phyloP scores from a whole-genome alignment of 352 stramenopile genomes.

The Phytophthora pisi region DNA sequence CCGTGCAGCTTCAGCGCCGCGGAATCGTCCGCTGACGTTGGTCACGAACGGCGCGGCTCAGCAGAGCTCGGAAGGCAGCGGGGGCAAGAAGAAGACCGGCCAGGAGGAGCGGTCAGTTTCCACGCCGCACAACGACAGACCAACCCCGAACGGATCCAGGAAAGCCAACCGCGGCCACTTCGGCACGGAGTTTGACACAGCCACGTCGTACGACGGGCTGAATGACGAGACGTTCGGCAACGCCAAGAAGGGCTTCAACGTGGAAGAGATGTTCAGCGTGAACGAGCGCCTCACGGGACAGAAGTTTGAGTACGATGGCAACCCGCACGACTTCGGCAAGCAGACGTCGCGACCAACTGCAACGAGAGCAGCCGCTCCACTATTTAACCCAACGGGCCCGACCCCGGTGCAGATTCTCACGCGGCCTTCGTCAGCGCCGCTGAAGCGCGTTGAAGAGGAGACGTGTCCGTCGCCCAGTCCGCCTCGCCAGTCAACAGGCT shows the following conservation, averaged over 20 bases:
- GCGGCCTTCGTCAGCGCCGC: conserved; percentile 43
- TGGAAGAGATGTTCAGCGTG: conserved; percentile 96
- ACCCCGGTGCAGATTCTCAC: conserved; percentile 54
- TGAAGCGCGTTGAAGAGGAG: conserved; percentile 63
- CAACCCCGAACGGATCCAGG: conserved; percentile 42
- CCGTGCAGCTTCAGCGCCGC: conserved; percentile 74
- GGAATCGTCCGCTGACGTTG: conserved; percentile 62
- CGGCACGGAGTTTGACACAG: conserved; percentile 80
- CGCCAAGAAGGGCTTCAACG: conserved; percentile 78
- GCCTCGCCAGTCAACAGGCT: conserved; percentile 37
- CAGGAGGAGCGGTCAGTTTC: conserved; percentile 67
- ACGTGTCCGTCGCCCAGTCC: conserved; percentile 47
- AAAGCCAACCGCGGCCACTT: conserved; percentile 72
- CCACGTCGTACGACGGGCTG: conserved; percentile 85
- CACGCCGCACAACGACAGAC: conserved; percentile 64
- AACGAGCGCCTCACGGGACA: conserved; percentile 92
- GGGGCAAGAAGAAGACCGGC: conserved; percentile 42
- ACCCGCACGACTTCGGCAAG: conserved; percentile 95
- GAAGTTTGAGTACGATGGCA: conserved; percentile 95
- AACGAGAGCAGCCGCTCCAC: conserved; percentile 32
- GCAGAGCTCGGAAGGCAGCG: conserved; percentile 14
- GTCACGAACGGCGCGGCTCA: conserved; percentile 46
- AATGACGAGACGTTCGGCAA: conserved; percentile 90
- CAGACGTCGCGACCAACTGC: conserved; percentile 28
- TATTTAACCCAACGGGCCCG: conserved; percentile 63